phyloP scores from a whole-genome alignment of 768 basidiomycete genomes.

The Cubamyces sp. region DNA sequence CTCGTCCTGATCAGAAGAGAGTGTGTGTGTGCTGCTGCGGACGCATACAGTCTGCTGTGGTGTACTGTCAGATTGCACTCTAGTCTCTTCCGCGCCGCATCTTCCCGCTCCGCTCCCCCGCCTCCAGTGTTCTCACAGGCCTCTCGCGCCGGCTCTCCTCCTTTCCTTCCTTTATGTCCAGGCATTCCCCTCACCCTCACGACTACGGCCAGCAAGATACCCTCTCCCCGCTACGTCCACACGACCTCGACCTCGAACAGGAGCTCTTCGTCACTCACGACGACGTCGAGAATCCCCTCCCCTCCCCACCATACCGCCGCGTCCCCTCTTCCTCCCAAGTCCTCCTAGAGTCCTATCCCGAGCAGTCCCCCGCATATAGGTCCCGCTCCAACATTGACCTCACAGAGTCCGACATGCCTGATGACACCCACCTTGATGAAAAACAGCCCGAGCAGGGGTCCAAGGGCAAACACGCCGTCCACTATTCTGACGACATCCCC shows the following conservation, averaged over 20 bases:
- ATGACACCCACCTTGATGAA: constrained; percentile 29
- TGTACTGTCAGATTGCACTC: no score
- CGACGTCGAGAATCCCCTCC: constrained; percentile 29
- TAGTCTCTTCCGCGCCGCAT: constrained; percentile 6
- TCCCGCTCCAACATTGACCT: constrained; percentile 31
- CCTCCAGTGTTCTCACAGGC: neutral
- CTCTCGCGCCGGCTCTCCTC: neutral
- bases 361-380: constrained; percentile 31
- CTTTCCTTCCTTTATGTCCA: constrained; percentile 5
- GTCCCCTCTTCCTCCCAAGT: constrained; percentile 41
- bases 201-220: constrained; percentile 5
- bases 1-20: no score
- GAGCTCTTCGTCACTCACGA: constrained; percentile 28
- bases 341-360: constrained; percentile 29
- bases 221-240: constrained; percentile 3
- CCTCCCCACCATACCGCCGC: constrained; percentile 46
- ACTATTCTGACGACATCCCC: constrained; percentile 53
- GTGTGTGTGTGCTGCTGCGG: no score
- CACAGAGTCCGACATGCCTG: constrained; percentile 26
- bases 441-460: constrained; percentile 25
- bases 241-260: constrained; percentile 15
- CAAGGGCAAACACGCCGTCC: constrained; percentile 48
- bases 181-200: constrained; percentile 5
- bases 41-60: no score
- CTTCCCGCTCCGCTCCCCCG: constrained; percentile 13